Base-by-base conservation (phyloP, 2,329 filamentous ascomycete species). In the Anthostomella pinea region DNA sequence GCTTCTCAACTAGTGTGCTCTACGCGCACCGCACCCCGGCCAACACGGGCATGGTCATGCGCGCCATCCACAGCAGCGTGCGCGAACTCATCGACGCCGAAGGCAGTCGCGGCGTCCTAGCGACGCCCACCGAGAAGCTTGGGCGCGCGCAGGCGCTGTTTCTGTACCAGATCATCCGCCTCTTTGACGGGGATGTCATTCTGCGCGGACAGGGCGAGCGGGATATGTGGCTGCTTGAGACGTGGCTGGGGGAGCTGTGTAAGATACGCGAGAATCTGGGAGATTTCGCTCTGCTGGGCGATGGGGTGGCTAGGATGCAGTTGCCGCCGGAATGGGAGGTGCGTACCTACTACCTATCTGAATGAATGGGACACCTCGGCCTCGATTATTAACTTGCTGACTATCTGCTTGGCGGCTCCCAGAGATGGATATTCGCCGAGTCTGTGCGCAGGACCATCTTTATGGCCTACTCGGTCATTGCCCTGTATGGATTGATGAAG, bases 401-500 rank as follows among this genome's bases (percentile, higher is more conserved):
- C n/a, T n/a, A n/a, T n/a, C n/a, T n/a, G n/a, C n/a, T n/a, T n/a
- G n/a, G n/a, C 9, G n/a, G 16, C 18, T 34, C 11, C 8, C 30
- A 62, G 59, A 46, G 50, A 42, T 63, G 59, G 59, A 55, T 61
- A 32, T 63, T 62, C 20, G 52, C 55, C 32, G 59, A 63, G 37
- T 61, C 52, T 9, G 38, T 62, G 11, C 51, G 58, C 4, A 50
- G 59, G 35, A 63, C 59, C 3, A 53, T 60, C 21, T 17, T 60
- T 6, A 56, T 62, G 33, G 45, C 53, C n/a, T 52, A 60, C 37
- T 46, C 51, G 3, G 44, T 58, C 32, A 32, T 60, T 7, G 34
- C 39, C 10, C 21, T 62, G 1, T 62, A 54, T 25, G 43, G 48
- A 13, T 33, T 59, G 34, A 44, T 59, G 33, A 56, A 55, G 32